Conservation (phyloP, 2,329 filamentous ascomycete species). For the Trichoderma oligosporum region DNA sequence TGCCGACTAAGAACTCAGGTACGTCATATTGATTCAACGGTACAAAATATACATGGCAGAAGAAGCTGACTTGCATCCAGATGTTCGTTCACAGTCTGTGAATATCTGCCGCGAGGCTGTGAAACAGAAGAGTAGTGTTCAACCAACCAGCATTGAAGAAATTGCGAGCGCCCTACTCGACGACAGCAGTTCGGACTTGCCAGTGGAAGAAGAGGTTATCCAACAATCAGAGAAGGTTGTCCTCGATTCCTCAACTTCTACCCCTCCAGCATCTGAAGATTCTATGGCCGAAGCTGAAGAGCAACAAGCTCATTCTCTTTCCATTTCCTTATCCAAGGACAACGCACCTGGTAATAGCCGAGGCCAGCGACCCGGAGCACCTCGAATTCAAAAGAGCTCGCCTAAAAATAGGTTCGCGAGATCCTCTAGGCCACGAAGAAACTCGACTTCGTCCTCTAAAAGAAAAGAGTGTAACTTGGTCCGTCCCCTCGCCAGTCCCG, state of each 20-base stretch:
- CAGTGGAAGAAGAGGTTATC: slow-evolving; percentile 5
- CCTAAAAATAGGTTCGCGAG: slow-evolving; percentile 11
- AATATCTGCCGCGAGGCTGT: slow-evolving; percentile 15
- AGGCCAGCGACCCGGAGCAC: slow-evolving; percentile 1
- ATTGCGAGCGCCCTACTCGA: slow-evolving; percentile 33
- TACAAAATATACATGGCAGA: neutral
- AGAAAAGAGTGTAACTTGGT: slow-evolving; percentile 21
- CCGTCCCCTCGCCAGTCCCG: slow-evolving; percentile 20
- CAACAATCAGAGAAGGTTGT: neutral
- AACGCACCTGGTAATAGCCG: neutral
- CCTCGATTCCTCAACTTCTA: neutral
- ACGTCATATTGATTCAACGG: neutral
- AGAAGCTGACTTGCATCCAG: slow-evolving; percentile 1
- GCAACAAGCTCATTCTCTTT: neutral
- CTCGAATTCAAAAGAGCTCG: slow-evolving; percentile 20
- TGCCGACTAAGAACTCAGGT: slow-evolving; percentile 24
- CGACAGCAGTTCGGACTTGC: slow-evolving; percentile 22
- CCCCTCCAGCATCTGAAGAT: neutral
- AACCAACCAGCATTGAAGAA: slow-evolving; percentile 24
- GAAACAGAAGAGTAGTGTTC: slow-evolving; percentile 19
- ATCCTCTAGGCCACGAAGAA: neutral
- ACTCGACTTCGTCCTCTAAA: slow-evolving; percentile 21
- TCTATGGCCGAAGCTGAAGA: neutral
- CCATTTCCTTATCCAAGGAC: neutral
- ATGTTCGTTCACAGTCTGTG: slow-evolving; percentile 1